Conservation (phyloP, 805 yeast genomes). For the Candida hungchunana region DNA sequence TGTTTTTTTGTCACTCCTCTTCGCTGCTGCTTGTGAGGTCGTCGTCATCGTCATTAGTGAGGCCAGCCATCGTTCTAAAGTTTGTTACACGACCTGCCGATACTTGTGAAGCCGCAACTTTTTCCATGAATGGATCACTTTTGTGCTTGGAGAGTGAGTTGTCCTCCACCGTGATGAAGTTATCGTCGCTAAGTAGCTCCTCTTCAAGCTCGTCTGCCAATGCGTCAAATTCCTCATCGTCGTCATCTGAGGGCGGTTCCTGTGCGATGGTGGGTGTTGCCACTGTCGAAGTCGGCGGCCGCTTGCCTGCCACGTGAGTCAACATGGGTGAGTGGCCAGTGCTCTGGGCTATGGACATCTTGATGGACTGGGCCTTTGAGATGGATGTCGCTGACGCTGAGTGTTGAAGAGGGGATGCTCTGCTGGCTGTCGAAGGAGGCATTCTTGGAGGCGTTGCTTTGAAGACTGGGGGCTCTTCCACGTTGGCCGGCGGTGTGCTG, state of each 20-base stretch:
- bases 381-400: slow-evolving; percentile 8
- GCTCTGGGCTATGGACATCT: slow-evolving; percentile 1
- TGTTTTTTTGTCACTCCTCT: slow-evolving; percentile 16
- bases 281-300: slow-evolving; percentile 19
- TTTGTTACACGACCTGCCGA: slow-evolving; percentile 19
- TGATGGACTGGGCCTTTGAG: slow-evolving; percentile 2
- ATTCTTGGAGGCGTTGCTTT: slow-evolving; percentile 15
- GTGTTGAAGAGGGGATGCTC: slow-evolving; percentile 11
- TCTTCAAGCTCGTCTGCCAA: slow-evolving; percentile 26
- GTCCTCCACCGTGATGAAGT: slow-evolving; percentile 10
- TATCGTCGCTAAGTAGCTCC: slow-evolving; percentile 13
- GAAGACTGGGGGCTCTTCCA: slow-evolving; percentile 11
- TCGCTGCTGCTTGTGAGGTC: slow-evolving; percentile 26
- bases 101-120: slow-evolving; percentile 2
- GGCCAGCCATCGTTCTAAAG: slow-evolving; percentile 24
- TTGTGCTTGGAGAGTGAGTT: slow-evolving; percentile 1
- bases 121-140: background rate
- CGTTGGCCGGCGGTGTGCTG: slow-evolving; percentile 1
- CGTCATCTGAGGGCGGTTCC: slow-evolving; percentile 12
- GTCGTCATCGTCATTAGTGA: slow-evolving; percentile 21
- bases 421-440: slow-evolving; percentile 4
- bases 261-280: slow-evolving; percentile 16
- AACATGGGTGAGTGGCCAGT: background rate
- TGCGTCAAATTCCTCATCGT: slow-evolving; percentile 18
- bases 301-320: slow-evolving; percentile 16